These are phyloP conservation scores for Puccinia sorghi DNA, from an alignment of 1,284 basidiomycete species.

Conservation along the genomic window DNA sequence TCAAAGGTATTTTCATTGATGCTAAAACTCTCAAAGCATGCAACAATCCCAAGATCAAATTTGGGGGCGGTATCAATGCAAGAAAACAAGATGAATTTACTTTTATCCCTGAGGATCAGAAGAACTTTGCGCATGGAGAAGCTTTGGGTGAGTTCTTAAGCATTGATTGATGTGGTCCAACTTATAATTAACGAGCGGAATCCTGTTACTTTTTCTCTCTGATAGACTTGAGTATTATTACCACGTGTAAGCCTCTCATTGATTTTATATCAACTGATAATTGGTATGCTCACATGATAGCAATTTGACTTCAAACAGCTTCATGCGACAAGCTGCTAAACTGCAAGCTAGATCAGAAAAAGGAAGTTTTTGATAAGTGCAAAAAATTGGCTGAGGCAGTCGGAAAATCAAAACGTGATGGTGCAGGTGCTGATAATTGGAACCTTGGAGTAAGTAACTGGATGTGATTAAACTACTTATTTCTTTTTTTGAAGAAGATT, in stretches of 20 bases:
- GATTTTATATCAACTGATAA: too few species aligned
- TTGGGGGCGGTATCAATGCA: background rate
- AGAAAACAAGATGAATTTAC: slow-evolving; percentile 4
- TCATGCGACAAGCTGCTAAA: slow-evolving; percentile 19
- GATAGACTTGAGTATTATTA: slow-evolving; percentile 23
- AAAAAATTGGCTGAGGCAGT: background rate
- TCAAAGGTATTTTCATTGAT: slow-evolving; percentile 9
- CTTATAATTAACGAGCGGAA: too few species aligned
- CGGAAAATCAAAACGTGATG: slow-evolving; percentile 20
- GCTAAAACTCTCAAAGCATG: background rate
- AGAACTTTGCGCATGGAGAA: background rate
- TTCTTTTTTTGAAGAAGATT: too few species aligned
- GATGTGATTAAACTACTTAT: too few species aligned
- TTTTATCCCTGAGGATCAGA: slow-evolving; percentile 2
- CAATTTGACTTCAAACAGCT: background rate
- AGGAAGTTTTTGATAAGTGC: slow-evolving; percentile 13
- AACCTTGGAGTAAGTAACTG: slow-evolving; percentile 35
- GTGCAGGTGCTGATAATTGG: slow-evolving; percentile 37
- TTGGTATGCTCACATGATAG: too few species aligned
- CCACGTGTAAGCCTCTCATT: slow-evolving; percentile 1
- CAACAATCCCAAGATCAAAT: slow-evolving; percentile 26
- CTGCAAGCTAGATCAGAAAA: background rate
- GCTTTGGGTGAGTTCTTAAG: background rate
- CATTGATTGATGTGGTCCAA: background rate
- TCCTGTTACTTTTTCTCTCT: too few species aligned